phyloP scores from a whole-genome alignment of 2,329 filamentous ascomycete species.

The Dissoconium aciculare region DNA sequence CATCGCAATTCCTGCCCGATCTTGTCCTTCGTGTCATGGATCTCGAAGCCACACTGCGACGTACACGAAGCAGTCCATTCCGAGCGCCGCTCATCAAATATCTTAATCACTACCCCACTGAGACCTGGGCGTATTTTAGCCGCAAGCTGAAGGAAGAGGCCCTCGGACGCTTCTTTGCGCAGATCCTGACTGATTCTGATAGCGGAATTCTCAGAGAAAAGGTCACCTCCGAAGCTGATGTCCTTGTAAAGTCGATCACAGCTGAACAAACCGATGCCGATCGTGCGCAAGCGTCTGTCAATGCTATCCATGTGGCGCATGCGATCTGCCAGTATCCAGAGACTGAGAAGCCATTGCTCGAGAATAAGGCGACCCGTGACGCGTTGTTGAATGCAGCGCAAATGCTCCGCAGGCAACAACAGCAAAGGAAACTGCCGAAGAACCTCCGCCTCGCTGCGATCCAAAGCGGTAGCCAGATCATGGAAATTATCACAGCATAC shows the following conservation, averaged over 20 bases:
- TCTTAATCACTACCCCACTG: constrained; percentile 79
- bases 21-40: constrained; percentile 83
- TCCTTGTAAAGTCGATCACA: constrained; percentile 49
- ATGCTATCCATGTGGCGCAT: constrained; percentile 72
- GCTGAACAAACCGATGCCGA: constrained; percentile 43
- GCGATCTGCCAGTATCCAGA: constrained; percentile 55
- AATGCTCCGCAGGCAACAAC: constrained; percentile 61
- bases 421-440: constrained; percentile 51
- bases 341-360: constrained; percentile 51
- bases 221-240: constrained; percentile 57
- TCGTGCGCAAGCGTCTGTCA: constrained; percentile 66
- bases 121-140: constrained; percentile 71
- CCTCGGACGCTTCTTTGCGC: constrained; percentile 81
- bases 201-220: constrained; percentile 62
- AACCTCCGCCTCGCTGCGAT: constrained; percentile 69
- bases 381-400: constrained; percentile 52
- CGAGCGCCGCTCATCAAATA: constrained; percentile 81
- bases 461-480: constrained; percentile 77
- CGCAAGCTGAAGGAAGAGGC: constrained; percentile 66
- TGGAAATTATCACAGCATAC: constrained; percentile 70
- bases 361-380: constrained; percentile 42
- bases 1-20: constrained; percentile 78
- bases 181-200: constrained; percentile 62
- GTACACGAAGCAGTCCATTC: constrained; percentile 86
- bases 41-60: constrained; percentile 67